Percentiles rank a stretch among this genome's conserved stretches.
Evolutionary conservation across 495 filamentous ascomycete genomes (phyloP).

Genomic region (Aspergillus kassunensis): DNA sequence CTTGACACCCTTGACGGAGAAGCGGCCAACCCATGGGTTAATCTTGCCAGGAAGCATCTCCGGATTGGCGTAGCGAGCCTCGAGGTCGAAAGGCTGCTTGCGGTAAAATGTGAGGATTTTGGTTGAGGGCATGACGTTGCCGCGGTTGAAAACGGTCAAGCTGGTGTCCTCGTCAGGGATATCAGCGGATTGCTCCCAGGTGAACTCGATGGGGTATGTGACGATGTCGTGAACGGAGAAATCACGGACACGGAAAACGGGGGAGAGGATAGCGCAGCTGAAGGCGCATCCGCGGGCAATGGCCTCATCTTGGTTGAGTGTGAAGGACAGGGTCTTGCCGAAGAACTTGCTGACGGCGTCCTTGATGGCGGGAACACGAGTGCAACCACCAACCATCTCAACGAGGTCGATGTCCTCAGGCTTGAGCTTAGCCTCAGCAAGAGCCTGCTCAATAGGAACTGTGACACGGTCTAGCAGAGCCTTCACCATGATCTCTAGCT

Average conservation of each 20-base stretch:
- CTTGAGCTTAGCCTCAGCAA: constrained; percentile 85
- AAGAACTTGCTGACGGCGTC: constrained; percentile 86
- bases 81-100: constrained; percentile 94
- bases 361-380: constrained; percentile 92
- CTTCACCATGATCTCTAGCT: constrained; percentile 85
- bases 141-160: constrained; percentile 95
- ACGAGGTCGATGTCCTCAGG: constrained; percentile 89
- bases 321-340: constrained; percentile 87
- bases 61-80: constrained; percentile 87
- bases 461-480: constrained; percentile 74
- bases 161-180: constrained; percentile 98
- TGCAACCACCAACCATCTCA: constrained; percentile 92
- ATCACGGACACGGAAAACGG: constrained; percentile 97
- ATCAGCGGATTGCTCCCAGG: constrained; percentile 97
- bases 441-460: constrained; percentile 78
- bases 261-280: constrained; percentile 96
- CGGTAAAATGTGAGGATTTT: constrained; percentile 99
- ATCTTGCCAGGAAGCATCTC: constrained; percentile 87
- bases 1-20: constrained; percentile 89
- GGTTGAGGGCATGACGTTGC: constrained; percentile 96
- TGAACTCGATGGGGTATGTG: constrained; percentile 98
- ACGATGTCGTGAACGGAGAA: constrained; percentile 97
- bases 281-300: constrained; percentile 95
- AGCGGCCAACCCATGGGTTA: constrained; percentile 91
- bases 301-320: constrained; percentile 97